Conservation (phyloP, 139 green algal genomes). For the Chlorokybus atmophyticus region DNA sequence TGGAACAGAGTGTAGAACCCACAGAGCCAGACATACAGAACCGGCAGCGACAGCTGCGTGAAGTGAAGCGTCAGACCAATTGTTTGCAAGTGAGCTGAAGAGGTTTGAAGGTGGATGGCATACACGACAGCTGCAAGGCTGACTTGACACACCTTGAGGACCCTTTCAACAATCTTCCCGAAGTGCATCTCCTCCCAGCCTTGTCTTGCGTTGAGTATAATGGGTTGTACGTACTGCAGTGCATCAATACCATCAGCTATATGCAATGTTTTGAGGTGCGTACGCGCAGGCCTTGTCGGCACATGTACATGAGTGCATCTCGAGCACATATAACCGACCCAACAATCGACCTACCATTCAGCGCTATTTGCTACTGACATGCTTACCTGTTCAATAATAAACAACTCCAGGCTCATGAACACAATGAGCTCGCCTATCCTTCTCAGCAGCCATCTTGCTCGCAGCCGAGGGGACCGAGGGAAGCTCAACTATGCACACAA, state of each 20-base stretch:
- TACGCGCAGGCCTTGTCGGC: too few species aligned
- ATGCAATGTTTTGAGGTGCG: too few species aligned
- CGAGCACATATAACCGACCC: too few species aligned
- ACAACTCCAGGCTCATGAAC: slow-evolving; percentile 18
- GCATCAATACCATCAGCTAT: too few species aligned
- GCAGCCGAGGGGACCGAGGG: slow-evolving; percentile 18
- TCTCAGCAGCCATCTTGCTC: slow-evolving; percentile 23
- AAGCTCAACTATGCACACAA: slow-evolving; percentile 10
- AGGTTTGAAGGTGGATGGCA: too few species aligned
- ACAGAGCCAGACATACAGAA: slow-evolving; percentile 78
- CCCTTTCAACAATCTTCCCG: too few species aligned
- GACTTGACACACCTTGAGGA: too few species aligned
- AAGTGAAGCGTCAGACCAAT: slow-evolving; percentile 56
- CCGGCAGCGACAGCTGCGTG: slow-evolving; percentile 79
- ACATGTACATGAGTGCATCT: too few species aligned
- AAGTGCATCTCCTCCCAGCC: too few species aligned
- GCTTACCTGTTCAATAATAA: slow-evolving; percentile 28
- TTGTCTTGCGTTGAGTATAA: slow-evolving; percentile 57
- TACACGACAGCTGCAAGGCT: too few species aligned
- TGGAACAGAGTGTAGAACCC: slow-evolving; percentile 52
- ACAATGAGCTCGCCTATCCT: slow-evolving; percentile 16
- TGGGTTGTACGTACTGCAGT: slow-evolving; percentile 68
- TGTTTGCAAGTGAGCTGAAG: slow-evolving; percentile 37
- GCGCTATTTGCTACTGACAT: too few species aligned
- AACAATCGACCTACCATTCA: too few species aligned